Base-by-base conservation (phyloP, 2,329 filamentous ascomycete species). In the Colletotrichum sp. region DNA sequence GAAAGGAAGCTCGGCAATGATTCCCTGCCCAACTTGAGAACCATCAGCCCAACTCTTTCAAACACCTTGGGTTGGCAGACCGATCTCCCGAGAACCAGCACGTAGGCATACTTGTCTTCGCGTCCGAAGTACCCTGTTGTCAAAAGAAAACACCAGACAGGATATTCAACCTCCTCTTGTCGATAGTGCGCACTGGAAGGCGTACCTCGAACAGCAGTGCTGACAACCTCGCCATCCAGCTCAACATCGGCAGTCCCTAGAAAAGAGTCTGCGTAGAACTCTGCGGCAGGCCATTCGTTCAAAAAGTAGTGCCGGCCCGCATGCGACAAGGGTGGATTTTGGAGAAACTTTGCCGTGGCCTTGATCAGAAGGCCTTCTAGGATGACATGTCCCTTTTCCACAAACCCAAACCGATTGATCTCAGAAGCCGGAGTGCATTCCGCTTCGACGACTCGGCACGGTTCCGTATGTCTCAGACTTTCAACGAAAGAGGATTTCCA, bases 51-150 rank as follows among this genome's bases (percentile, higher is more conserved):
- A 16, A 67, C 43, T n/a, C 65, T 52, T 18, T 34, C 65, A 30
- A 67, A 67, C 5, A 0, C 28, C 4, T n/a, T 0, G 1, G 25
- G 39, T 18, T 0, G 43, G 1, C 0, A 56, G 0, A 13, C 52
- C 3, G 65, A 67, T 3, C 15, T 0, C 22, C 65, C 65, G 5
- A 67, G 5, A 0, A 67, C 27, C 4, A 67, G 15, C 9, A 56
- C n/a, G 15, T 7, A 30, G 3, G 65, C 39, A 12, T 55, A 52
- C 9, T n/a, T 22, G 13, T 22, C 8, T 66, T 9, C 48, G 64
- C 39, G 10, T 0, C 65, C 18, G 0, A 43, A 0, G 0, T 16
- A 28, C 13, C n/a, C 43, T 2, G n/a, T 25, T n/a, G n/a, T 52
- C 10, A 52, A 52, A 52, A 52, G 43, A 0, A 67, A 67, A 15